These are phyloP conservation scores for Tulasnella sp. DNA, from an alignment of 768 basidiomycete genomes.

Conservation along the genomic window DNA sequence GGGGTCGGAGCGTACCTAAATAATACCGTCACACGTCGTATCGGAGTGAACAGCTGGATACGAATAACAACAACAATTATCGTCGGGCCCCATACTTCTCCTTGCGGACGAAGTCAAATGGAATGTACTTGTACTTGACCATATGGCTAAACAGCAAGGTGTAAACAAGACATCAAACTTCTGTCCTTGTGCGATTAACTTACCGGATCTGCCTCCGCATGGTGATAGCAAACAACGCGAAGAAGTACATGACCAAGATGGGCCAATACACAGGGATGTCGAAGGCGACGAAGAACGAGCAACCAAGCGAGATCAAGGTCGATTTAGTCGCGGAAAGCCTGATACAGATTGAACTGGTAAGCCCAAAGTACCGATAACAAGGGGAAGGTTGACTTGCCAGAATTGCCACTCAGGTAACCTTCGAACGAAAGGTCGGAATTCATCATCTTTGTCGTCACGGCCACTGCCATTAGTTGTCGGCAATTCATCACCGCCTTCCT, in stretches of 20 bases:
- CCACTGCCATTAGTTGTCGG: constrained; percentile 18
- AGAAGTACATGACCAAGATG: constrained; percentile 94
- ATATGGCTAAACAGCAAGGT: constrained; percentile 55
- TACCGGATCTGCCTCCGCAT: constrained; percentile 96
- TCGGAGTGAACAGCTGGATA: background rate
- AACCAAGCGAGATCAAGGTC: constrained; percentile 64
- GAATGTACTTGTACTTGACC: constrained; percentile 97
- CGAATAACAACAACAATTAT: background rate
- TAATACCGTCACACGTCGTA: background rate
- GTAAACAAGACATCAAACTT: background rate
- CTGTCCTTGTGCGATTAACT: constrained; percentile 24
- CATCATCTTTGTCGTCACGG: constrained; percentile 48
- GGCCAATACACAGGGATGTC: constrained; percentile 99
- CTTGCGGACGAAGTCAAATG: constrained; percentile 93
- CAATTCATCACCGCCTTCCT: constrained; percentile 62
- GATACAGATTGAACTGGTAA: background rate
- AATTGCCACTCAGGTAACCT: constrained; percentile 95
- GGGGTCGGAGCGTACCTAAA: background rate
- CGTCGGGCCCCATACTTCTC: constrained; percentile 52
- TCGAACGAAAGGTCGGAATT: constrained; percentile 94
- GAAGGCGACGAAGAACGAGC: constrained; percentile 73
- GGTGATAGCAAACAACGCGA: constrained; percentile 84
- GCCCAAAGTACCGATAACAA: background rate
- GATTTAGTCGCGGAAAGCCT: constrained; percentile 91
- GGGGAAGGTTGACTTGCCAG: constrained; percentile 43